phyloP scores from a whole-genome alignment of 768 basidiomycete genomes.

The Pulveroboletus sp. region DNA sequence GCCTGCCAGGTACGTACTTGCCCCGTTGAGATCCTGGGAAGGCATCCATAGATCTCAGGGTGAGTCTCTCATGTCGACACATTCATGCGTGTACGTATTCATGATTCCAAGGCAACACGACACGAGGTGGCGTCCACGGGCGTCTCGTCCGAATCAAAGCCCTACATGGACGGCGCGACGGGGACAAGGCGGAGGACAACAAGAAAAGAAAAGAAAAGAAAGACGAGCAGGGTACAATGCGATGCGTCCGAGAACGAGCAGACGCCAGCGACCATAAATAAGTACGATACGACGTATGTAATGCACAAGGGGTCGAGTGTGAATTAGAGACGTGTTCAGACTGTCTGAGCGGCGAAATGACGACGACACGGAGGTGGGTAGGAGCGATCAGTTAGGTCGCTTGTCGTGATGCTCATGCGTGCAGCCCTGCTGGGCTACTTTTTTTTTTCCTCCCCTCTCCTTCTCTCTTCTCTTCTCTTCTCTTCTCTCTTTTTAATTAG shows the following conservation, averaged over 20 bases:
- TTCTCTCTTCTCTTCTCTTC: background rate
- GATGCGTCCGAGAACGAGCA: too few species aligned
- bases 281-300: background rate
- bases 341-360: background rate
- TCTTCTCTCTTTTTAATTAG: background rate
- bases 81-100: too few species aligned
- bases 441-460: background rate
- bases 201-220: background rate
- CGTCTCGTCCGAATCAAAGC: too few species aligned
- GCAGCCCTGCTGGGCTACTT: background rate
- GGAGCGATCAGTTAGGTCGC: background rate
- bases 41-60: too few species aligned
- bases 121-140: too few species aligned
- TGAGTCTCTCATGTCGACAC: too few species aligned
- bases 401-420: slow-evolving; percentile 8
- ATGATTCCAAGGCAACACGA: too few species aligned
- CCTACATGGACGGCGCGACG: too few species aligned
- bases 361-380: background rate
- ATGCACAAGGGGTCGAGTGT: background rate
- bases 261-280: too few species aligned
- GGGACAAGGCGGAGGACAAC: background rate
- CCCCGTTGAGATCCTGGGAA: too few species aligned
- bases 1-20: too few species aligned
- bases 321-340: background rate
- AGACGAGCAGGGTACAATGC: background rate